Evolutionary conservation across 2,329 filamentous ascomycete species (phyloP).

Genomic region (Hymenoscyphus albidus): DNA sequence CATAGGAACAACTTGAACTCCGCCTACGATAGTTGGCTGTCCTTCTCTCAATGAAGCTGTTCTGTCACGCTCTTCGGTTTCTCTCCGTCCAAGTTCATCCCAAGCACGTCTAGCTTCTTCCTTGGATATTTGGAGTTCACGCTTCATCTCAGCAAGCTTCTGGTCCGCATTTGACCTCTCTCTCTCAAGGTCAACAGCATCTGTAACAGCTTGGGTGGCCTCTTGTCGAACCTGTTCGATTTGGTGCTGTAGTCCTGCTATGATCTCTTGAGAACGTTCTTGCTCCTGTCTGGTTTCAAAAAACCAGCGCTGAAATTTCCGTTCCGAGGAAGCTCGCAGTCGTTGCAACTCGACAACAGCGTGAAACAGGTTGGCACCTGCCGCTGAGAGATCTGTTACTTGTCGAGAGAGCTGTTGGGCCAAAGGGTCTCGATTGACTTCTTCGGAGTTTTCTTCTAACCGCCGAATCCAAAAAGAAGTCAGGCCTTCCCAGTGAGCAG

Average conservation of each 20-base stretch:
- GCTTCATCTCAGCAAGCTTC: conserved; percentile 82
- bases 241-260: conserved; percentile 71
- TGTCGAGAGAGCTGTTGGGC: conserved; percentile 87
- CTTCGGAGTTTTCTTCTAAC: conserved; percentile 83
- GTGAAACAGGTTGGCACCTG: conserved; percentile 94
- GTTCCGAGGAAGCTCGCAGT: conserved; percentile 87
- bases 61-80: conserved; percentile 88
- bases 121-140: conserved; percentile 90
- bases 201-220: conserved; percentile 62
- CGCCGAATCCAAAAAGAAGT: conserved; percentile 97
- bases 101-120: conserved; percentile 93
- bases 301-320: conserved; percentile 98
- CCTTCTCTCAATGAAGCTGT: conserved; percentile 83
- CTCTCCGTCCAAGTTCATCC: conserved; percentile 91
- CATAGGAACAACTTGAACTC: conserved; percentile 95
- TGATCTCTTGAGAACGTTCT: conserved; percentile 77
- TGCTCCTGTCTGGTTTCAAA: conserved; percentile 89
- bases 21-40: conserved; percentile 82
- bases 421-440: conserved; percentile 76
- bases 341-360: conserved; percentile 95
- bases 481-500: conserved; percentile 95
- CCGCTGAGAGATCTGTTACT: conserved; percentile 94
- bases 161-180: conserved; percentile 70
- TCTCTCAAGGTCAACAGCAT: conserved; percentile 62
- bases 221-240: conserved; percentile 71